Conservation (phyloP, 2,329 filamentous ascomycete genomes). For the Fusarium sp. region DNA sequence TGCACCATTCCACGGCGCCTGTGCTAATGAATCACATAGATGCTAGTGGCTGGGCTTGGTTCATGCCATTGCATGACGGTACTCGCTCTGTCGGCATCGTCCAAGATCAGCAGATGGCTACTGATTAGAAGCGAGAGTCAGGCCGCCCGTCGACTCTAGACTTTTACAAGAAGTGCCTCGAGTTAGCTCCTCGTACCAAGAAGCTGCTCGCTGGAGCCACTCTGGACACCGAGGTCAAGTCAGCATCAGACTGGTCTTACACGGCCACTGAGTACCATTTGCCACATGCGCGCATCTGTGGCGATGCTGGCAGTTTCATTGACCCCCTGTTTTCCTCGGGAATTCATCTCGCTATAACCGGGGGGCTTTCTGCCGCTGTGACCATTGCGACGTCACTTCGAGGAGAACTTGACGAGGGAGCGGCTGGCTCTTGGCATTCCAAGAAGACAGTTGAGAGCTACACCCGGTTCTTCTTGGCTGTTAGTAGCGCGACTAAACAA, state of each 20-base stretch:
- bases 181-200: slow-evolving; percentile 52
- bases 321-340: slow-evolving; percentile 66
- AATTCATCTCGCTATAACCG: slow-evolving; percentile 61
- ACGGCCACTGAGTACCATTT: slow-evolving; percentile 59
- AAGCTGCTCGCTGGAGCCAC: slow-evolving; percentile 52
- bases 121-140: slow-evolving; percentile 53
- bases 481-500: slow-evolving; percentile 53
- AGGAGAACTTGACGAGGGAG: slow-evolving; percentile 57
- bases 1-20: no score
- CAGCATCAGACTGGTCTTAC: slow-evolving; percentile 65
- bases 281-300: slow-evolving; percentile 58
- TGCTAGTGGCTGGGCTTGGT: slow-evolving; percentile 65
- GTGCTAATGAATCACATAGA: slow-evolving; percentile 47
- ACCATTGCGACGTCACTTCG: slow-evolving; percentile 59
- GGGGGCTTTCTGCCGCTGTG: slow-evolving; percentile 61
- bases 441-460: slow-evolving; percentile 63
- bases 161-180: slow-evolving; percentile 55
- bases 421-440: slow-evolving; percentile 59
- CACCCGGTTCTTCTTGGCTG: slow-evolving; percentile 60
- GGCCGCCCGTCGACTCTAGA: slow-evolving; percentile 41
- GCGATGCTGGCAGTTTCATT: slow-evolving; percentile 66
- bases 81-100: slow-evolving; percentile 62
- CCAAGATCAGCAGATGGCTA: slow-evolving; percentile 56
- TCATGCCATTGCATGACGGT: slow-evolving; percentile 65
- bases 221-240: slow-evolving; percentile 55